Evolutionary conservation across 2,329 filamentous ascomycete species (phyloP), one percentile per base, ranked within the genome.

Genomic region (Verticillium zaregamsianum): DNA sequence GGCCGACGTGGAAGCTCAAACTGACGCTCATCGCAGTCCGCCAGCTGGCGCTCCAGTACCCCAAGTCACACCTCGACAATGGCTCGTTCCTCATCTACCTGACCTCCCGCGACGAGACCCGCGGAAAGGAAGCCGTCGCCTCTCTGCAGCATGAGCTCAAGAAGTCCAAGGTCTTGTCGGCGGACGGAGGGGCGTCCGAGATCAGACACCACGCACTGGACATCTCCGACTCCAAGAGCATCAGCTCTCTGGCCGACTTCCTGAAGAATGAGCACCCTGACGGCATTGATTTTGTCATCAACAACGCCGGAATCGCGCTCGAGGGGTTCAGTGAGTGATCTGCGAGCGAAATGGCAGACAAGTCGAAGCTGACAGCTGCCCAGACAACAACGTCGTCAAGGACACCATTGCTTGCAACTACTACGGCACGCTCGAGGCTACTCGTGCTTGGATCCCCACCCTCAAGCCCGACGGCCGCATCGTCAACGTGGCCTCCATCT

Each of bases 31-130:
- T 79, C 20, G 79, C 82, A 64, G 82, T 85, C 62, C 79, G 81
- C 62, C 79, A 84, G 56, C 76, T 85, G 31, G 82, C 82, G 12
- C 74, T 85, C 17, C 77, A 82, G 63, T 84, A 84, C 64, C 80
- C 81, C 2, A 75, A 74, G 25, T 84, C 81, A 3, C 69, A 77
- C 4, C 70, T 81, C 61, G 78, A 79, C 63, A 76, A 71, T 60
- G 79, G 79, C 1, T 73, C 79, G 2, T 73, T 85, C 31, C 72
- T 82, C 37, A 81, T 85, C 60, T 85, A 85, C 70, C 75, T 85
- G 2, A 83, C 82, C 2, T 80, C 82, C 0, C 79, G 82, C 60
- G 81, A 82, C 57, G 68, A 76, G 55, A 68, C 74, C 32, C 71
- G 79, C 59, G 82, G 82, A 40, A 76, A 80, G 67, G 76, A 76